Evolutionary conservation across 257 asterid species (phyloP).

Genomic region (Nemophila menziesii): DNA sequence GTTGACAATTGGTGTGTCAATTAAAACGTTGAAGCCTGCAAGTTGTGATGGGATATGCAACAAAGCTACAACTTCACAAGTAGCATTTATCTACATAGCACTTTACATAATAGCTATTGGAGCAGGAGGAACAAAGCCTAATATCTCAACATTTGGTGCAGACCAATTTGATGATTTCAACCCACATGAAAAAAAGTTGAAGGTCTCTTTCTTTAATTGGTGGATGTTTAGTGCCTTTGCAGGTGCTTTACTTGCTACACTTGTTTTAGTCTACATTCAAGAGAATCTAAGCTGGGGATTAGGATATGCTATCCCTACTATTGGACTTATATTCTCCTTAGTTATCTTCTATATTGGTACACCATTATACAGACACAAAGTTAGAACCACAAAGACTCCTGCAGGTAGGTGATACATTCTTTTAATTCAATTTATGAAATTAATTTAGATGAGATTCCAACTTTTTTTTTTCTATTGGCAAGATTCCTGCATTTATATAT

Average conservation of each 20-base stretch:
- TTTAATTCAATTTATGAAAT: too few relatives aligned
- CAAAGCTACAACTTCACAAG: constrained; percentile 46
- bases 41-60: constrained; percentile 45
- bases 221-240: constrained; percentile 83
- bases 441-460: too few relatives aligned
- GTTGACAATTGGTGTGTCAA: constrained; percentile 58
- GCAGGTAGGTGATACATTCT: too few relatives aligned
- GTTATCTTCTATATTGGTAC: constrained; percentile 55
- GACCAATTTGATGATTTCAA: constrained; percentile 77
- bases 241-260: constrained; percentile 61
- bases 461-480: too few relatives aligned
- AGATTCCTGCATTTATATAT: too few relatives aligned
- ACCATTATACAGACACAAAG: constrained; percentile 64
- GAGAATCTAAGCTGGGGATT: constrained; percentile 79
- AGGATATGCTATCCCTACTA: constrained; percentile 74
- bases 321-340: constrained; percentile 45
- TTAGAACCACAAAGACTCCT: constrained; percentile 43
- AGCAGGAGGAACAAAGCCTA: constrained; percentile 84
- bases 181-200: constrained; percentile 52
- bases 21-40: constrained; percentile 45
- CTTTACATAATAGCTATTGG: constrained; percentile 78
- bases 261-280: constrained; percentile 75
- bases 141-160: constrained; percentile 85
- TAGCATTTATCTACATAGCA: constrained; percentile 61
- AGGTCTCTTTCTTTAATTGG: constrained; percentile 82